Conservation (phyloP, 1,139 yeast species). For the Candida dubliniensis region DNA sequence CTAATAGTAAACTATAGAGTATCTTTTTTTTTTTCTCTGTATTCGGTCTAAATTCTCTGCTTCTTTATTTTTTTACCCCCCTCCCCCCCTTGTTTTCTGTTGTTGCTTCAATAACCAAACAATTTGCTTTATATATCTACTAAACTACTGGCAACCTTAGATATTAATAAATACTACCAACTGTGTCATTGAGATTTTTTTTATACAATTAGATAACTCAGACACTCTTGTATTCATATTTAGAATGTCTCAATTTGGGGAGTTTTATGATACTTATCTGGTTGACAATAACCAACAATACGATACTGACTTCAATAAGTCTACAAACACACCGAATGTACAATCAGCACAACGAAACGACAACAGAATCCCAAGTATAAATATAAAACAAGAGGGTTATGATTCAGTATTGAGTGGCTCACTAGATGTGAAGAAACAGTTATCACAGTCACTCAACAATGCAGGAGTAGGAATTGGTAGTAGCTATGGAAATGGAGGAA, state of each 20-base stretch:
- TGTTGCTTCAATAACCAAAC: too few species aligned
- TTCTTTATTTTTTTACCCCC: background rate
- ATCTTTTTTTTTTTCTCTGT: background rate
- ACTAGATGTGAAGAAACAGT: slow-evolving; percentile 41
- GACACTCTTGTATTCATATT: background rate
- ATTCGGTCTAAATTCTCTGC: background rate
- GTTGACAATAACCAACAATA: background rate
- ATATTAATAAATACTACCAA: too few species aligned
- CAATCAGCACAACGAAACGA: background rate
- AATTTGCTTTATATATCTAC: too few species aligned
- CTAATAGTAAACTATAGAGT: too few species aligned
- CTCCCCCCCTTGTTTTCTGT: background rate
- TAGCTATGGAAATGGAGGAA: slow-evolving; percentile 26
- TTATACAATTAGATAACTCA: background rate
- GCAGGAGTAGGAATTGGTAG: slow-evolving; percentile 1
- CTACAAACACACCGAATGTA: background rate
- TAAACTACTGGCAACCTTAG: too few species aligned
- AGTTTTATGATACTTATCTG: slow-evolving; percentile 2
- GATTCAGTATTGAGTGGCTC: slow-evolving; percentile 33
- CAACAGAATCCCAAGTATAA: slow-evolving; percentile 23
- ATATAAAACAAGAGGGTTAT: slow-evolving; percentile 30
- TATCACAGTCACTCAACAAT: slow-evolving; percentile 37
- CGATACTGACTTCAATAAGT: background rate
- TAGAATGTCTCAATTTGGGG: slow-evolving; percentile 7
- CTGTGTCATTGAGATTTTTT: background rate